Conservation (phyloP, 202 grass and related monocot species). For the Dendrocalamus latiflorus region DNA sequence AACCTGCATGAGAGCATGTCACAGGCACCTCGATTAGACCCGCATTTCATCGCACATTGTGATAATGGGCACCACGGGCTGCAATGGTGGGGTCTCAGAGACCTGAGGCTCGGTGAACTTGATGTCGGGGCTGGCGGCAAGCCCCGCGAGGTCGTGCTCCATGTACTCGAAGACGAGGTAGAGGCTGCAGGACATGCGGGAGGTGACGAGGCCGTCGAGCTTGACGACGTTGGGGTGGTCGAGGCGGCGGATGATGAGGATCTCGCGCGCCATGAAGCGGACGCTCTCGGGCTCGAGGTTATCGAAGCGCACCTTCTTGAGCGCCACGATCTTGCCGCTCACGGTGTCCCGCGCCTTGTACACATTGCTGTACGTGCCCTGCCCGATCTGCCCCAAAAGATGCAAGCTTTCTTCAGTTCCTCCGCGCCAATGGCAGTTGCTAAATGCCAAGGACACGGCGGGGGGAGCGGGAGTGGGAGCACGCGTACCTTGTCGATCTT, state of each 20-base stretch:
- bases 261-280: constrained; percentile 89
- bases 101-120: constrained; percentile 91
- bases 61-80: background rate
- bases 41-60: constrained; percentile 3
- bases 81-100: constrained; percentile 20
- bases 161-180: constrained; percentile 93
- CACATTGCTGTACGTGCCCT: constrained; percentile 80
- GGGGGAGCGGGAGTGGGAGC: background rate
- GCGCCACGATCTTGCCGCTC: constrained; percentile 73
- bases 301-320: constrained; percentile 94
- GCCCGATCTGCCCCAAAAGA: constrained; percentile 49
- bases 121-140: constrained; percentile 56
- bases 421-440: constrained; percentile 17
- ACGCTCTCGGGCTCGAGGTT: constrained; percentile 93
- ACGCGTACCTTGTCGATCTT: constrained; percentile 80
- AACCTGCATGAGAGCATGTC: constrained; percentile 40
- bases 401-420: constrained; percentile 27
- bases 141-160: constrained; percentile 79
- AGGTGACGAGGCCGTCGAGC: constrained; percentile 76
- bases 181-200: constrained; percentile 88
- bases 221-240: constrained; percentile 82
- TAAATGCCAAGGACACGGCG: background rate
- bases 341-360: constrained; percentile 68
- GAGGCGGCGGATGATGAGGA: constrained; percentile 75
- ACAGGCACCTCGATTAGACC: constrained; percentile 10